Conservation (phyloP, 1,139 yeast genomes). For the Geotrichum carabidarum region DNA sequence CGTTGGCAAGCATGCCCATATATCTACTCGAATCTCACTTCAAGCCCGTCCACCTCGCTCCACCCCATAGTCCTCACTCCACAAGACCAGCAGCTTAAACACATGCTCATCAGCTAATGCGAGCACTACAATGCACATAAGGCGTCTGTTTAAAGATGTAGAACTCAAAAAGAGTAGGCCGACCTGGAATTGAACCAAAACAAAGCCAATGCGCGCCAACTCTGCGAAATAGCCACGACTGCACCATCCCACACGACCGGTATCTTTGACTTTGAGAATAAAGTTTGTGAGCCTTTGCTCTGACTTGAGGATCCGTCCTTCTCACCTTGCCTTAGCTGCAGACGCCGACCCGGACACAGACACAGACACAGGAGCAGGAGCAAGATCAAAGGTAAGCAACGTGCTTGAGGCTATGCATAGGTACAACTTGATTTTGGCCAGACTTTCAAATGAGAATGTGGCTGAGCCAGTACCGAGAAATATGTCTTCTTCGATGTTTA, state of each 20-base stretch:
- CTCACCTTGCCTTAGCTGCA: too few relatives aligned
- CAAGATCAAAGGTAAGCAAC: constrained; percentile 53
- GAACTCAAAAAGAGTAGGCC: constrained; percentile 68
- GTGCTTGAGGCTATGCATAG: constrained; percentile 39
- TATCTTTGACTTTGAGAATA: constrained; percentile 49
- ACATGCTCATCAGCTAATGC: constrained; percentile 40
- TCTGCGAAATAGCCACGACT: too few relatives aligned
- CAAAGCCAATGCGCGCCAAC: constrained; percentile 73
- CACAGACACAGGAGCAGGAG: constrained; percentile 70
- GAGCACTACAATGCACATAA: constrained; percentile 23
- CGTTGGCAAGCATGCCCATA: too few relatives aligned
- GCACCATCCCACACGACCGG: too few relatives aligned
- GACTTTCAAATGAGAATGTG: too few relatives aligned
- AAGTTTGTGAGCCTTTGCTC: constrained; percentile 32
- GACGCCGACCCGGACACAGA: too few relatives aligned
- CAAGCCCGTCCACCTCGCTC: not conserved
- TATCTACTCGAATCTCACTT: not conserved
- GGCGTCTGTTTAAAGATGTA: constrained; percentile 81
- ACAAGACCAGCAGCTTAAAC: constrained; percentile 47
- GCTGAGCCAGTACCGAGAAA: not conserved
- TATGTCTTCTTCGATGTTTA: not conserved
- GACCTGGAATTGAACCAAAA: constrained; percentile 92
- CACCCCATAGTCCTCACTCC: constrained; percentile 39
- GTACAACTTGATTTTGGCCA: not conserved
- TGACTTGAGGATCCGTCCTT: constrained; percentile 51